Evolutionary conservation across 2,329 filamentous ascomycete species (phyloP).

Genomic region (Nemania bipapillata): DNA sequence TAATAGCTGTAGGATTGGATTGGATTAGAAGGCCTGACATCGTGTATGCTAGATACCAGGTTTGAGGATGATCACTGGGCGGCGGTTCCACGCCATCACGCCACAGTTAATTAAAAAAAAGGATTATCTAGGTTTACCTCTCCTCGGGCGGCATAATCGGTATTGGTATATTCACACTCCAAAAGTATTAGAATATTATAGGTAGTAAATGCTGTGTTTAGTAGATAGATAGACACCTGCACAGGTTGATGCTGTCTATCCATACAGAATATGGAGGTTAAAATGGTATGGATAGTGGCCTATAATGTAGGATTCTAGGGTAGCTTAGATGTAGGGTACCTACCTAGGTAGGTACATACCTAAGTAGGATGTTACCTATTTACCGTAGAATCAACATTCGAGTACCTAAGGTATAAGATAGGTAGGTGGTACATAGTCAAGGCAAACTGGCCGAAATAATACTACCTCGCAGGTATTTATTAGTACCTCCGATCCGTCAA

Average conservation of each 20-base stretch:
- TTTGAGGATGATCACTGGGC: constrained; percentile 24
- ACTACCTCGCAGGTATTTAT: neutral
- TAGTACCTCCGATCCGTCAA: neutral
- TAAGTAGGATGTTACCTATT: too few species aligned
- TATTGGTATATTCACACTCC: neutral
- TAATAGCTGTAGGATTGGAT: constrained; percentile 2
- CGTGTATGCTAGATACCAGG: constrained; percentile 12
- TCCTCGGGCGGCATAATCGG: constrained; percentile 1
- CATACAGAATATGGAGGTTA: too few species aligned
- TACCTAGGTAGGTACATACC: too few species aligned
- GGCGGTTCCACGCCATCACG: constrained; percentile 27
- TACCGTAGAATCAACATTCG: too few species aligned
- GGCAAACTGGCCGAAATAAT: neutral
- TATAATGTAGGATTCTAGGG: too few species aligned
- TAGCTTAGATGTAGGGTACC: too few species aligned
- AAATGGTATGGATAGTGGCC: too few species aligned
- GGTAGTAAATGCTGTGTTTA: too few species aligned
- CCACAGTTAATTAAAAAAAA: constrained; percentile 17
- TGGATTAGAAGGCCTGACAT: constrained; percentile 8
- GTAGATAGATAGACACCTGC: too few species aligned
- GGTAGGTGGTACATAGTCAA: neutral
- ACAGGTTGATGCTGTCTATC: too few species aligned
- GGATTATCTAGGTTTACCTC: neutral
- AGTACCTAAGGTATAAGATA: neutral
- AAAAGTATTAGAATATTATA: too few species aligned